Conservation (phyloP, 2,329 filamentous ascomycete species). For the Orbilia quercus region DNA sequence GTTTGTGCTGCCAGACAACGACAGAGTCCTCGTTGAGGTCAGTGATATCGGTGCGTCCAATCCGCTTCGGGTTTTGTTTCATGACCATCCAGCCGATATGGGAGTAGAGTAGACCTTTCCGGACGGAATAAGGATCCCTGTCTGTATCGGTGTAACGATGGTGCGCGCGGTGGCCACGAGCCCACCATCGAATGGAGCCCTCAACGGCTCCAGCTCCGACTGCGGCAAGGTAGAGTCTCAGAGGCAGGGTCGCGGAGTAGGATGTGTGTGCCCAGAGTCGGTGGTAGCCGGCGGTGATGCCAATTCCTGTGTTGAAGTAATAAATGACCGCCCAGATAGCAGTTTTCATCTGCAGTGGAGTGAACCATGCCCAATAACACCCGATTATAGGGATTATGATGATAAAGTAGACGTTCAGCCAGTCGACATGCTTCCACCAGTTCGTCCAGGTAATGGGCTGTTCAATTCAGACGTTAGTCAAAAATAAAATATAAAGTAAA, state of each 20-base stretch:
- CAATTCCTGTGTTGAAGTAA: slow-evolving; percentile 85
- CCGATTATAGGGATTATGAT: slow-evolving; percentile 80
- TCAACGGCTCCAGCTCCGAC: slow-evolving; percentile 85
- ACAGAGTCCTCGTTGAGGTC: slow-evolving; percentile 87
- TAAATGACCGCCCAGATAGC: slow-evolving; percentile 78
- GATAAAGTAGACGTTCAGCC: slow-evolving; percentile 87
- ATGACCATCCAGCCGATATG: slow-evolving; percentile 92
- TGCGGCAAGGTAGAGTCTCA: slow-evolving; percentile 83
- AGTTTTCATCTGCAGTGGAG: slow-evolving; percentile 78
- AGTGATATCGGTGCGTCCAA: slow-evolving; percentile 86
- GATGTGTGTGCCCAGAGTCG: slow-evolving; percentile 87
- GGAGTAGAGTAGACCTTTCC: slow-evolving; percentile 85
- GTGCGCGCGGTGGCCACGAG: slow-evolving; percentile 84
- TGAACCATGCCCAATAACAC: slow-evolving; percentile 79
- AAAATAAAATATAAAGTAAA: not conserved
- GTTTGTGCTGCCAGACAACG: slow-evolving; percentile 86
- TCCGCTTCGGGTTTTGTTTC: slow-evolving; percentile 91
- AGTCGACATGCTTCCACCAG: slow-evolving; percentile 94
- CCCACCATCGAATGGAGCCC: slow-evolving; percentile 90
- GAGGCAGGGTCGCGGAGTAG: slow-evolving; percentile 79
- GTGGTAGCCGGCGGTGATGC: slow-evolving; percentile 82
- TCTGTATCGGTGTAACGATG: slow-evolving; percentile 93
- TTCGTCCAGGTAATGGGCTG: slow-evolving; percentile 81
- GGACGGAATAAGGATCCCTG: slow-evolving; percentile 90
- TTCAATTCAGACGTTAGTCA: not conserved